Evolutionary conservation across 306 rosid species (phyloP).

Genomic region (Dalbergia cochinchinensis): DNA sequence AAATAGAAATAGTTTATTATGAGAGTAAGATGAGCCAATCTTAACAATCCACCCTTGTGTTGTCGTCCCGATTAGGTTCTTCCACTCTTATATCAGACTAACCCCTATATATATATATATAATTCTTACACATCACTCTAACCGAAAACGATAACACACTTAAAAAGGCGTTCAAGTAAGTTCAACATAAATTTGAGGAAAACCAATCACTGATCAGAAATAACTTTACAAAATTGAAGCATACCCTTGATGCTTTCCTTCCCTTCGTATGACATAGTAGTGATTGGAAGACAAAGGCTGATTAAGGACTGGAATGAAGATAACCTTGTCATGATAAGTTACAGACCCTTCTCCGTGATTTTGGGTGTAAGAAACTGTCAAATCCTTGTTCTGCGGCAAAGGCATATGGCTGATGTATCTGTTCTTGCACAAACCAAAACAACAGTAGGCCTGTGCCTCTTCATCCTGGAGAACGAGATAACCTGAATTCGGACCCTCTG

Average conservation of each 20-base stretch:
- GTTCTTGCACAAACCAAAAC: slow-evolving; percentile 40
- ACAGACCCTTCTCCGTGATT: too few relatives aligned
- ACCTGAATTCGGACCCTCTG: slow-evolving; percentile 54
- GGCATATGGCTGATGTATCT: slow-evolving; percentile 37
- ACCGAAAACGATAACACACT: too few relatives aligned
- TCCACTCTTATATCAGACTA: too few relatives aligned
- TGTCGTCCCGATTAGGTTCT: too few relatives aligned
- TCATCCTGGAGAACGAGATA: slow-evolving; percentile 46
- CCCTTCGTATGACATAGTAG: slow-evolving; percentile 59
- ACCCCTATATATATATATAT: too few relatives aligned
- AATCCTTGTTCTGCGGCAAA: slow-evolving; percentile 53
- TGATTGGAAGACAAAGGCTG: slow-evolving; percentile 59
- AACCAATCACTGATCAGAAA: too few relatives aligned
- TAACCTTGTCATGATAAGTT: slow-evolving; percentile 26
- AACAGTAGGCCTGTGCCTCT: slow-evolving; percentile 26
- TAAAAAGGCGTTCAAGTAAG: too few relatives aligned
- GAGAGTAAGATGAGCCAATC: too few relatives aligned
- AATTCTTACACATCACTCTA: too few relatives aligned
- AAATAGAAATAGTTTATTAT: too few relatives aligned
- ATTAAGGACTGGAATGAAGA: slow-evolving; percentile 67
- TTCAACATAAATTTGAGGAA: too few relatives aligned
- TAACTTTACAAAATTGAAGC: background rate
- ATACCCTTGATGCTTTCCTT: slow-evolving; percentile 53
- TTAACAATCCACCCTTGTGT: too few relatives aligned
- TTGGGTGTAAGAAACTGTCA: slow-evolving; percentile 1